Evolutionary conservation across 1,284 basidiomycete genomes (phyloP).

Genomic region (Cryptococcus sp.): DNA sequence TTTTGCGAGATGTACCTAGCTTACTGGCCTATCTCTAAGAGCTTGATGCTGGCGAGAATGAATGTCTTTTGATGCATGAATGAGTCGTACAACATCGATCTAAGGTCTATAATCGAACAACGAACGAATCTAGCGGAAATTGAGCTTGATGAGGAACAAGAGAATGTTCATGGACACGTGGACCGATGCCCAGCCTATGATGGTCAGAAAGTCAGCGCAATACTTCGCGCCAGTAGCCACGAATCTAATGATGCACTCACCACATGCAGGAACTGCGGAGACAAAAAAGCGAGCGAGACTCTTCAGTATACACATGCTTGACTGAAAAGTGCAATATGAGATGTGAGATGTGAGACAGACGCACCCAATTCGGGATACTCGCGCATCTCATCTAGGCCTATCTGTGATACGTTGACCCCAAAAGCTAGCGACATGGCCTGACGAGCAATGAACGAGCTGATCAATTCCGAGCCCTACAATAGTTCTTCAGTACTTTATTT

Average conservation of each 20-base stretch:
- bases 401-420: conserved; percentile 57
- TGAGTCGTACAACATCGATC: not conserved
- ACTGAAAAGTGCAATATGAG: not conserved
- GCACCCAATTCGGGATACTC: conserved; percentile 57
- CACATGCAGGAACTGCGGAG: conserved; percentile 42
- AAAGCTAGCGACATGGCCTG: conserved; percentile 55
- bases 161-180: conserved; percentile 62
- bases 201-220: conserved; percentile 1
- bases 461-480: conserved; percentile 53
- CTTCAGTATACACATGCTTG: not conserved
- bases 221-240: not conserved
- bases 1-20: too few species aligned
- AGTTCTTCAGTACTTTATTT: not conserved
- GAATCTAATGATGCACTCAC: conserved; percentile 13
- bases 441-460: conserved; percentile 57
- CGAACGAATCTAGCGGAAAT: conserved; percentile 36
- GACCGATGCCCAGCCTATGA: conserved; percentile 57
- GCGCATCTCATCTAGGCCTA: conserved; percentile 59
- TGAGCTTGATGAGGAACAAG: conserved; percentile 56
- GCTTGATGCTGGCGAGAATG: too few species aligned
- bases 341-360: conserved; percentile 2
- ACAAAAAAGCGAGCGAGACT: not conserved
- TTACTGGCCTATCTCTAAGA: too few species aligned
- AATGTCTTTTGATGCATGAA: not conserved
- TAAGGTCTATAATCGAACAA: not conserved